A percentile compares a stretch with the other conserved stretches of the same genome.
phyloP scores from a whole-genome alignment of 768 basidiomycete genomes.

The Lactifluus piperatus region DNA sequence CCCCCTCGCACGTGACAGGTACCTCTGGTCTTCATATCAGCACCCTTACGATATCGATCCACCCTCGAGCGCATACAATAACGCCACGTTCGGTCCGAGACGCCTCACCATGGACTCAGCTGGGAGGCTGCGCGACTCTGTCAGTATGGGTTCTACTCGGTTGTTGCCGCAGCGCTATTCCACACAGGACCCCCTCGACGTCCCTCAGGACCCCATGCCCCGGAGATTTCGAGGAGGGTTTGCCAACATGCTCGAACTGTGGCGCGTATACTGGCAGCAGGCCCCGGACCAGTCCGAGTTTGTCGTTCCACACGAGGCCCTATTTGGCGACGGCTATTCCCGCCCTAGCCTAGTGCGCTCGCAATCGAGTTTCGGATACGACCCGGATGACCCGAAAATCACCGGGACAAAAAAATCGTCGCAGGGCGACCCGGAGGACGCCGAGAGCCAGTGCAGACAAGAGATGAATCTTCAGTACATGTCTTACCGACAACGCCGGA shows the following conservation, averaged over 20 bases:
- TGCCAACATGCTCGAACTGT: slow-evolving; percentile 18
- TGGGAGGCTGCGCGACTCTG: slow-evolving; percentile 10
- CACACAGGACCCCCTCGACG: slow-evolving; percentile 3
- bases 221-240: slow-evolving; percentile 15
- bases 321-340: background rate
- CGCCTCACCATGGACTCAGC: slow-evolving; percentile 32
- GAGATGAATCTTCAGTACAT: slow-evolving; percentile 40
- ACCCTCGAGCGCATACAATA: slow-evolving; percentile 36
- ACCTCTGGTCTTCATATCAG: slow-evolving; percentile 45
- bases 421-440: slow-evolving; percentile 51
- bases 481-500: slow-evolving; percentile 60
- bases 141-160: slow-evolving; percentile 3
- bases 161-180: slow-evolving; percentile 5
- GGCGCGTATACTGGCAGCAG: slow-evolving; percentile 15
- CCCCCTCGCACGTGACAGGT: slow-evolving; percentile 26
- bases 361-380: slow-evolving; percentile 24
- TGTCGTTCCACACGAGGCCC: background rate
- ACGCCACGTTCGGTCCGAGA: slow-evolving; percentile 5
- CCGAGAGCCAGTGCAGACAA: slow-evolving; percentile 42
- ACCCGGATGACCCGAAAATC: slow-evolving; percentile 65
- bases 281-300: slow-evolving; percentile 9
- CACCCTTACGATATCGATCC: slow-evolving; percentile 56
- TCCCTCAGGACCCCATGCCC: background rate
- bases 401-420: slow-evolving; percentile 45
- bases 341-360: slow-evolving; percentile 5